Percentiles rank a stretch among this genome's conserved stretches.
phyloP scores from a whole-genome alignment of 352 stramenopile species.

The Pythium phragmiticola region DNA sequence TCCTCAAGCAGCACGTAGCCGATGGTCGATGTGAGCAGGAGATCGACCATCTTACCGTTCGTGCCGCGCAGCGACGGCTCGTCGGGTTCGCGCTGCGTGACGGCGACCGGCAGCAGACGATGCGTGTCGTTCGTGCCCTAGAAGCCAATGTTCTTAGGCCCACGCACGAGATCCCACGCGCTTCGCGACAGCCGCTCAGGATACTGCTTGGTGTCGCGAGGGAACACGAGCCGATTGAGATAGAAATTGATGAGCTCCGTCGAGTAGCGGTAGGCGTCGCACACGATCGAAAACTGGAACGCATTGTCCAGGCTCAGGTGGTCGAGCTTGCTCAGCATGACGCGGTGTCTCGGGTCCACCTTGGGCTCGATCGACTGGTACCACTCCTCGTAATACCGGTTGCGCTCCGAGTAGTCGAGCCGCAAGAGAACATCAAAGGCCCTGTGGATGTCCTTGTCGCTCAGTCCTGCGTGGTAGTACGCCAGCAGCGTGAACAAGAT shows the following conservation, averaged over 20 bases:
- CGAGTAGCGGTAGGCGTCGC: conserved; percentile 50
- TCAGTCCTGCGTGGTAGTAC: conserved; percentile 16
- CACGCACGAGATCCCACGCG: conserved; percentile 80
- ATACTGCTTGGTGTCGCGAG: conserved; percentile 78
- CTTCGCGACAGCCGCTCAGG: conserved; percentile 62
- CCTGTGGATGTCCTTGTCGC: conserved; percentile 8
- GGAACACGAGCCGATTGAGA: conserved; percentile 81
- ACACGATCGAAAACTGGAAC: conserved; percentile 57
- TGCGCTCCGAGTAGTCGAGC: conserved; percentile 14
- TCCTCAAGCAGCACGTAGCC: conserved; percentile 25
- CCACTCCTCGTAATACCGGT: conserved; percentile 48
- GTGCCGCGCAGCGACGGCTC: conserved; percentile 56
- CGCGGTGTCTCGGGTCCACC: conserved; percentile 16
- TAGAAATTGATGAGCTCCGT: conserved; percentile 87
- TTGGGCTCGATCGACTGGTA: conserved; percentile 36
- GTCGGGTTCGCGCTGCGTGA: conserved; percentile 58
- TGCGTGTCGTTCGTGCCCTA: conserved; percentile 91
- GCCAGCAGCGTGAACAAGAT: conserved; percentile 18
- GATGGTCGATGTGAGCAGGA: conserved; percentile 41
- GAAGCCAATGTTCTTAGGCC: conserved; percentile 72
- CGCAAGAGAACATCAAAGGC: conserved; percentile 7
- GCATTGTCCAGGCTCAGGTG: conserved; percentile 78
- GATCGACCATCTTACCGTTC: conserved; percentile 88
- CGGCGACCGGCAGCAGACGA: conserved; percentile 62
- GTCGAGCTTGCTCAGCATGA: conserved; percentile 50